A percentile compares a stretch with the other conserved stretches of the same genome.
These are phyloP conservation scores for Xerophyta viscosa DNA, from an alignment of 106 monocot genomes.

Conservation along the genomic window DNA sequence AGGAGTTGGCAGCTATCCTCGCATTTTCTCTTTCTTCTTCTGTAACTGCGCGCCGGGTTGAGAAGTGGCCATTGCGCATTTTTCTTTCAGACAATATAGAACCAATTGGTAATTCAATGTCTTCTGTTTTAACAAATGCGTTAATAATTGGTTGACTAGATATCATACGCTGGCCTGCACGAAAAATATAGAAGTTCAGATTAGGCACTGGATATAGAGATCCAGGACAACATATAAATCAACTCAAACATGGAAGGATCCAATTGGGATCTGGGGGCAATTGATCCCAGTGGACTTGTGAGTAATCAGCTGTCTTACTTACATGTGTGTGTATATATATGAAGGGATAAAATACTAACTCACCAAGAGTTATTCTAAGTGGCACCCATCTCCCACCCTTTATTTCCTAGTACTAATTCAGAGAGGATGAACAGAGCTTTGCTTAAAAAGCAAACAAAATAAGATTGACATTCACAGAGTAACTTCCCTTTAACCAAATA, in stretches of 20 bases:
- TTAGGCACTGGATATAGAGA: neutral
- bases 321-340: too few species aligned
- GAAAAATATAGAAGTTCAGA: neutral
- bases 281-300: too few species aligned
- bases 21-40: conserved; percentile 10
- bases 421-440: too few species aligned
- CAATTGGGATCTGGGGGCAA: too few species aligned
- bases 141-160: neutral
- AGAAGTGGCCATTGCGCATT: conserved; percentile 4
- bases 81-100: neutral
- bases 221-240: neutral
- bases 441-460: too few species aligned
- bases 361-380: too few species aligned
- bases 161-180: neutral
- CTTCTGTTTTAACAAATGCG: neutral
- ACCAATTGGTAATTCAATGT: neutral
- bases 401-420: too few species aligned
- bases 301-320: too few species aligned
- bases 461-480: too few species aligned
- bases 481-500: too few species aligned
- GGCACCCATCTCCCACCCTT: too few species aligned
- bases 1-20: conserved; percentile 11
- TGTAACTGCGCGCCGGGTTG: conserved; percentile 13
- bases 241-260: neutral
- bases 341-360: too few species aligned